A percentile compares a stretch with the other conserved stretches of the same genome.
phyloP scores from a whole-genome alignment of 768 basidiomycete genomes.

The Neoboletus brunneissimus region DNA sequence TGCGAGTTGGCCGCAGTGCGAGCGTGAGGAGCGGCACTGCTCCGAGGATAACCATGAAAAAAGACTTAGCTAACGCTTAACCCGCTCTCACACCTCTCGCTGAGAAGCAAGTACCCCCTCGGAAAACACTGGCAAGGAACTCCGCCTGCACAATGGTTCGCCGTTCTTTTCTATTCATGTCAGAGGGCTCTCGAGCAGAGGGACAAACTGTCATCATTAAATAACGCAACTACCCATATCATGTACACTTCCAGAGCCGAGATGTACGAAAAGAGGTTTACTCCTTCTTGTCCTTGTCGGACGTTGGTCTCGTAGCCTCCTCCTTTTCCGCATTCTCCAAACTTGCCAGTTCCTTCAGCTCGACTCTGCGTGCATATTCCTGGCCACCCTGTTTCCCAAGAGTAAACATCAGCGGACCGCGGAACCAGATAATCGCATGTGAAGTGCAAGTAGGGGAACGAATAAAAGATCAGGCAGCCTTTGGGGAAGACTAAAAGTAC shows the following conservation, averaged over 20 bases:
- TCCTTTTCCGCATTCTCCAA: slow-evolving; percentile 39
- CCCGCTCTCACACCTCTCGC: neutral
- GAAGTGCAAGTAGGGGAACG: slow-evolving; percentile 1
- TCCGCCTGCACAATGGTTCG: neutral
- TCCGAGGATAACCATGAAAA: slow-evolving; percentile 26
- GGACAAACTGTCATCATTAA: neutral
- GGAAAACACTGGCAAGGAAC: neutral
- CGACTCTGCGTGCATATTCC: slow-evolving; percentile 71
- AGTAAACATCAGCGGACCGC: slow-evolving; percentile 6
- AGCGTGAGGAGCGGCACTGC: neutral
- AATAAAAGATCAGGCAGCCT: slow-evolving; percentile 8
- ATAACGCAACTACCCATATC: slow-evolving; percentile 1
- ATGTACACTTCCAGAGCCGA: slow-evolving; percentile 4
- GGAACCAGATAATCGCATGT: slow-evolving; percentile 4
- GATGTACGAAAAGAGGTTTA: slow-evolving; percentile 7
- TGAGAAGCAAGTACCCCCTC: neutral
- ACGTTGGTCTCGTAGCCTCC: slow-evolving; percentile 12
- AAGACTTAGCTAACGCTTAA: slow-evolving; percentile 22
- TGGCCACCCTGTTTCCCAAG: slow-evolving; percentile 68
- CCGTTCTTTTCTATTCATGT: slow-evolving; percentile 6
- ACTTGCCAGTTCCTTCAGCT: slow-evolving; percentile 42
- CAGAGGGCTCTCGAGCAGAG: neutral
- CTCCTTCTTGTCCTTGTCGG: slow-evolving; percentile 33
- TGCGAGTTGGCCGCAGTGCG: neutral
- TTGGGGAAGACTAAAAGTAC: neutral